Percentiles rank a stretch among this genome's conserved stretches.
Evolutionary conservation across 192 early-diverging fungal genomes (phyloP).

Genomic region (Coemansia sp.): DNA sequence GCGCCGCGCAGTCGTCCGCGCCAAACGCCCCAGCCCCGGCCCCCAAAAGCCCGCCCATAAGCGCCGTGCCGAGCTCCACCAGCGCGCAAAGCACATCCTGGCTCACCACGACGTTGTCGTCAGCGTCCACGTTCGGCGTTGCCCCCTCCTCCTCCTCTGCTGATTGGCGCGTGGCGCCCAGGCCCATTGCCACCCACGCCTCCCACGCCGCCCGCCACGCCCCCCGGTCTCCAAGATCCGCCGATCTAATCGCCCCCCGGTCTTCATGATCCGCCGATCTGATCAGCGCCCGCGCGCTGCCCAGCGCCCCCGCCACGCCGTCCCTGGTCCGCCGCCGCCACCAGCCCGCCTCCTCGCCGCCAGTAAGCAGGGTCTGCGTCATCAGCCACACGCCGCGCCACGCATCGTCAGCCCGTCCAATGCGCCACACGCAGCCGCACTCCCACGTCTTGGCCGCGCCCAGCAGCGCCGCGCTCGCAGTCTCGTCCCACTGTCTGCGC

Average conservation of each 20-base stretch:
- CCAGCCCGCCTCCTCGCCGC: neutral
- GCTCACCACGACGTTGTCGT: slow-evolving; percentile 17
- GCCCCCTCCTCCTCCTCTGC: neutral
- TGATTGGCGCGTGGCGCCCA: slow-evolving; percentile 6
- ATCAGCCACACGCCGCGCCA: slow-evolving; percentile 34
- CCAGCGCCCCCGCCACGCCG: slow-evolving; percentile 27
- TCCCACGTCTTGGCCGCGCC: slow-evolving; percentile 33
- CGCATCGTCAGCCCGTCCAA: slow-evolving; percentile 18
- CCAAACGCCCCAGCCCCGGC: neutral
- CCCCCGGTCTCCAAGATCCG: neutral
- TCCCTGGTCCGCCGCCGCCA: slow-evolving; percentile 27
- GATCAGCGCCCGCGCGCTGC: slow-evolving; percentile 17
- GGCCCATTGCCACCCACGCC: slow-evolving; percentile 31
- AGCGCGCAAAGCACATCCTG: slow-evolving; percentile 36
- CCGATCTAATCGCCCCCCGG: too few species aligned
- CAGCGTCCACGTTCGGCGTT: slow-evolving; percentile 16
- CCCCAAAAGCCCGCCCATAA: slow-evolving; percentile 14
- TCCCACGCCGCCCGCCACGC: slow-evolving; percentile 31
- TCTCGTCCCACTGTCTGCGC: slow-evolving; percentile 51
- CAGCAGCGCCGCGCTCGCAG: slow-evolving; percentile 34
- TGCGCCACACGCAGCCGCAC: neutral
- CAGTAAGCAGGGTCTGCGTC: slow-evolving; percentile 16
- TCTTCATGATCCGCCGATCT: neutral
- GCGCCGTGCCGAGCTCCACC: slow-evolving; percentile 14
- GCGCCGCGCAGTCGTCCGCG: slow-evolving; percentile 13